Conservation (phyloP, 2,329 filamentous ascomycete species). For the Elsinoe australis region DNA sequence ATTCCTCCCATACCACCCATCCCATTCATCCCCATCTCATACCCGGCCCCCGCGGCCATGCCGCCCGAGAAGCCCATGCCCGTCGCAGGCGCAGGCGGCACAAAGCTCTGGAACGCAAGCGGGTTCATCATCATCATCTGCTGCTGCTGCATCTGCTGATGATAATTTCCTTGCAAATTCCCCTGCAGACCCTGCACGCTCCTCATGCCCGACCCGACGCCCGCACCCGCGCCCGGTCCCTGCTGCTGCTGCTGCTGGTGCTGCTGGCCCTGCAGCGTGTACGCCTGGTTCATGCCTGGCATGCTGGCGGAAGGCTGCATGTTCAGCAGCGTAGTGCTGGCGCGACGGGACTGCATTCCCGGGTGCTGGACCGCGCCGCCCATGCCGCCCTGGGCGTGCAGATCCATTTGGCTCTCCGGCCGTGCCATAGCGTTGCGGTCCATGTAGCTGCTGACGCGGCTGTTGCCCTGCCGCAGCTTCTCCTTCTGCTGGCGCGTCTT, state of each 20-base stretch:
- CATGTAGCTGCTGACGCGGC: constrained; percentile 3
- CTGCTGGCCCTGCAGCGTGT: too few relatives aligned
- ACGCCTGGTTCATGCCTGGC: constrained; percentile 6
- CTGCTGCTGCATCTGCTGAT: constrained; percentile 1
- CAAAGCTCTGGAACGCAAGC: constrained; percentile 3
- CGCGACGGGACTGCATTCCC: too few relatives aligned
- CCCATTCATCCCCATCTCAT: constrained; percentile 10
- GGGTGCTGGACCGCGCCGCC: neutral
- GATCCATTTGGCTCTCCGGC: neutral
- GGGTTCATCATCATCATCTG: constrained; percentile 8
- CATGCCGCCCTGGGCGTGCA: neutral
- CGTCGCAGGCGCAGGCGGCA: constrained; percentile 7
- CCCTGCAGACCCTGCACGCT: constrained; percentile 23
- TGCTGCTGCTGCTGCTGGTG: too few relatives aligned
- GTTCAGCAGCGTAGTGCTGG: neutral
- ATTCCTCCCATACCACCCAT: too few relatives aligned
- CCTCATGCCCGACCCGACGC: constrained; percentile 17
- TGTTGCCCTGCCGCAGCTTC: constrained; percentile 21
- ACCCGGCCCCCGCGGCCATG: constrained; percentile 14
- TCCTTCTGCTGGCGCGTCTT: constrained; percentile 22
- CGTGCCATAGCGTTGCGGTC: neutral
- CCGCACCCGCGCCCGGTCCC: neutral
- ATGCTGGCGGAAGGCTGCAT: constrained; percentile 6
- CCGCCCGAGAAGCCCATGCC: constrained; percentile 15
- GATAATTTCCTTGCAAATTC: neutral